These are phyloP conservation scores for Adansonia gregorii DNA, from an alignment of 441 rosid genomes.

Conservation along the genomic window DNA sequence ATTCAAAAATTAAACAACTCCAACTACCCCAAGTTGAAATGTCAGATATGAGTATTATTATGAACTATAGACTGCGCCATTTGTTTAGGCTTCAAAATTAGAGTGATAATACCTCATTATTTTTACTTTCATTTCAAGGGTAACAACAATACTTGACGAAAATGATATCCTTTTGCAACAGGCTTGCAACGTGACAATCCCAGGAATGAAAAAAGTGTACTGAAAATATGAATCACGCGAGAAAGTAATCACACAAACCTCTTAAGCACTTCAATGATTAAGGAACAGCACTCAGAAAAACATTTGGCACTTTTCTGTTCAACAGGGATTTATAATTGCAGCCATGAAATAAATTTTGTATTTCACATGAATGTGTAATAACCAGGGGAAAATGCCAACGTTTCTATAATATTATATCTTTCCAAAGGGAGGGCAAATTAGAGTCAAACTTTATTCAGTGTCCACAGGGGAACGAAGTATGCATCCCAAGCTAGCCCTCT, in stretches of 20 bases:
- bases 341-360: slow-evolving; percentile 18
- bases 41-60: no score
- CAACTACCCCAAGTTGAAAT: no score
- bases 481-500: slow-evolving; percentile 89
- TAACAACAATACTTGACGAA: not conserved
- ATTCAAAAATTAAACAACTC: no score
- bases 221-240: not conserved
- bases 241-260: not conserved
- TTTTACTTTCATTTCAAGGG: not conserved
- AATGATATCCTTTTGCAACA: no score
- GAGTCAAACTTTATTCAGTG: slow-evolving; percentile 73
- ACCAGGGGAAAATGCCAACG: not conserved
- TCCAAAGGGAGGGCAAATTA: not conserved
- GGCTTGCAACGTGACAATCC: not conserved
- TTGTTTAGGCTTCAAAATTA: not conserved
- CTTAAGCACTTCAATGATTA: not conserved
- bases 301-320: not conserved
- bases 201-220: no score
- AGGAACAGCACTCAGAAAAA: not conserved
- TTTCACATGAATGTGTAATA: not conserved
- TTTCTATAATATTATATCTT: not conserved
- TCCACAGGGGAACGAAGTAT: slow-evolving; percentile 75
- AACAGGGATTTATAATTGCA: not conserved
- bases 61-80: not conserved
- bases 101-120: not conserved